These are phyloP conservation scores for Chrysanthemum seticuspe DNA, from an alignment of 129 eudicot species.

Conservation along the genomic window DNA sequence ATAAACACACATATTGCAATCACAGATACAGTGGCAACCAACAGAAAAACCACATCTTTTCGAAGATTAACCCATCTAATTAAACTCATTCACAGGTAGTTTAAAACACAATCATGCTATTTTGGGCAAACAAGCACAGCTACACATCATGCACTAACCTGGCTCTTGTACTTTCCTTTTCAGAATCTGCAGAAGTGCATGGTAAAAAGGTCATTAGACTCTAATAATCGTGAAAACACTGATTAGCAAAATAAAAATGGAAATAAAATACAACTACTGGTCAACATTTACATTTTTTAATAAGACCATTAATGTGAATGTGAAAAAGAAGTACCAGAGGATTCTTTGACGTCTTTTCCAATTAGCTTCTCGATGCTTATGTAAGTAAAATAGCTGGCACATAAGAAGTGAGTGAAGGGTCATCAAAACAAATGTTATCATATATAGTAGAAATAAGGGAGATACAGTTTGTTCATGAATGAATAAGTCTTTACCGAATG, in stretches of 20 bases:
- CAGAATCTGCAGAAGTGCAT: conserved; percentile 26
- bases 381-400: conserved; percentile 77
- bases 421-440: neutral
- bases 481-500: conserved; percentile 49
- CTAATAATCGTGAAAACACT: neutral
- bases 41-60: conserved; percentile 8
- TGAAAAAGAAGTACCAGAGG: conserved; percentile 33
- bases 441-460: neutral
- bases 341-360: conserved; percentile 44
- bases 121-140: conserved; percentile 2
- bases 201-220: neutral
- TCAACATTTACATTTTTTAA: neutral
- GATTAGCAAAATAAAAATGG: neutral
- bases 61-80: neutral
- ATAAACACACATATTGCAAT: neutral
- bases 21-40: neutral
- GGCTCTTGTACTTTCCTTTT: conserved; percentile 33
- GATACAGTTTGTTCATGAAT: conserved; percentile 12
- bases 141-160: conserved; percentile 43
- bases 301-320: neutral
- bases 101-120: neutral
- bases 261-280: neutral
- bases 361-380: conserved; percentile 70
- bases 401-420: neutral
- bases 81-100: neutral